Evolutionary conservation across 257 asterid genomes (phyloP).

Genomic region (Ilex asprella): DNA sequence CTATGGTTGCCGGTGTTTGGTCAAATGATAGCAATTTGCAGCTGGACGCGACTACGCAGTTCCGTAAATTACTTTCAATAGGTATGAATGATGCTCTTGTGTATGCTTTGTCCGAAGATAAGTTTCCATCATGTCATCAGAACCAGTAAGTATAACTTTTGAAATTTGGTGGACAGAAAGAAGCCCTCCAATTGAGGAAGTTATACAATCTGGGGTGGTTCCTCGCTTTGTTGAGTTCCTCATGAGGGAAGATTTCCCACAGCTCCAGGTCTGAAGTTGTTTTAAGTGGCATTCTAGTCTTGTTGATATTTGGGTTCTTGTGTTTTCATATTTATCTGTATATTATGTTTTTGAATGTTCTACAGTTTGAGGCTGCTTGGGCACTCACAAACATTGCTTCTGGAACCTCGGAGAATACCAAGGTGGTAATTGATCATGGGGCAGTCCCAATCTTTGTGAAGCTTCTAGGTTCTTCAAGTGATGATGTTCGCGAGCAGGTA

Average conservation of each 20-base stretch:
- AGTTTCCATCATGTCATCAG: constrained; percentile 3
- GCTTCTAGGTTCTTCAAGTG: constrained; percentile 81
- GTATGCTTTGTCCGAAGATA: background rate
- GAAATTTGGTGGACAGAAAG: constrained; percentile 44
- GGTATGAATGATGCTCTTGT: constrained; percentile 31
- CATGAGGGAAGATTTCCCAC: constrained; percentile 66
- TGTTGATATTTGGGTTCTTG: background rate
- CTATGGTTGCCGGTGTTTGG: constrained; percentile 66
- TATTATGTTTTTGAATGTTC: constrained; percentile 4
- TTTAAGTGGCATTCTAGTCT: background rate
- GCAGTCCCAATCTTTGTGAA: constrained; percentile 80
- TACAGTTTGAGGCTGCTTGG: constrained; percentile 95
- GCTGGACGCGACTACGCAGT: constrained; percentile 75
- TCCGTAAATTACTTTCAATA: constrained; percentile 81
- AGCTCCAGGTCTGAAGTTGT: constrained; percentile 59
- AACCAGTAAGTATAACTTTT: background rate
- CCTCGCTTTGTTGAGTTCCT: constrained; percentile 94
- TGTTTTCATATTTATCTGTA: constrained; percentile 3
- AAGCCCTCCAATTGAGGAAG: constrained; percentile 95
- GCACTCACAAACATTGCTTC: constrained; percentile 96
- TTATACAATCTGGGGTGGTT: constrained; percentile 83
- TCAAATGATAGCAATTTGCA: constrained; percentile 58
- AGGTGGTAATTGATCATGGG: constrained; percentile 82
- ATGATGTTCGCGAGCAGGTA: constrained; percentile 98
- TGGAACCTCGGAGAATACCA: constrained; percentile 89